A percentile compares a stretch with the other conserved stretches of the same genome.
Evolutionary conservation across 805 yeast genomes (phyloP).

Genomic region (Kodamaea sagamina): DNA sequence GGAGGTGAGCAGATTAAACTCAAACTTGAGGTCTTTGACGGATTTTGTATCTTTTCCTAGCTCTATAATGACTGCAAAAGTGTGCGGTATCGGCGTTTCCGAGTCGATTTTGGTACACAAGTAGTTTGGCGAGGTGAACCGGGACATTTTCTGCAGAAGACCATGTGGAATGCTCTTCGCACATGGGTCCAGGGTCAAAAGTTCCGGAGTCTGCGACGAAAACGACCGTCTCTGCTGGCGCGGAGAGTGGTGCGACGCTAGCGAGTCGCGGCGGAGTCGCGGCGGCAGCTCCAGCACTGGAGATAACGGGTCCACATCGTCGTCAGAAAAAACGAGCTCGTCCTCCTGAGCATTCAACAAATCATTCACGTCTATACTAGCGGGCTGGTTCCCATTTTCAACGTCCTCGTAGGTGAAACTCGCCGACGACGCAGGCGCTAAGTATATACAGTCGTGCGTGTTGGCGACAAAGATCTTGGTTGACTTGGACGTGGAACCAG

Average conservation of each 20-base stretch:
- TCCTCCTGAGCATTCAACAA: constrained; percentile 7
- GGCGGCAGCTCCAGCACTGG: constrained; percentile 1
- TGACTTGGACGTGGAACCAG: constrained; percentile 29
- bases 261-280: background rate
- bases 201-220: constrained; percentile 6
- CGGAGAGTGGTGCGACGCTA: constrained; percentile 1
- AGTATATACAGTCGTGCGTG: constrained; percentile 40
- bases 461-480: constrained; percentile 38
- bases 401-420: constrained; percentile 46
- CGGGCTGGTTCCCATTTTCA: constrained; percentile 33
- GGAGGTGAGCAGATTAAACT: constrained; percentile 45
- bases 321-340: constrained; percentile 16
- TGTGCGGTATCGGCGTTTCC: constrained; percentile 49
- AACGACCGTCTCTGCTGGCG: constrained; percentile 1
- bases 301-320: constrained; percentile 13
- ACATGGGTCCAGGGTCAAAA: constrained; percentile 13
- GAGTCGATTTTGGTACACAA: constrained; percentile 38
- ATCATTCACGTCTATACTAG: constrained; percentile 10
- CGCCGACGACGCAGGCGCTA: constrained; percentile 42
- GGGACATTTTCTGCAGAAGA: constrained; percentile 24
- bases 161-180: constrained; percentile 12
- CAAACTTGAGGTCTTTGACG: constrained; percentile 40
- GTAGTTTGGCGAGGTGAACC: constrained; percentile 38
- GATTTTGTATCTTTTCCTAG: constrained; percentile 38
- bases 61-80: constrained; percentile 53